These are phyloP conservation scores for Coniochaeta sp. DNA, from an alignment of 2,329 filamentous ascomycete species.

Conservation along the genomic window DNA sequence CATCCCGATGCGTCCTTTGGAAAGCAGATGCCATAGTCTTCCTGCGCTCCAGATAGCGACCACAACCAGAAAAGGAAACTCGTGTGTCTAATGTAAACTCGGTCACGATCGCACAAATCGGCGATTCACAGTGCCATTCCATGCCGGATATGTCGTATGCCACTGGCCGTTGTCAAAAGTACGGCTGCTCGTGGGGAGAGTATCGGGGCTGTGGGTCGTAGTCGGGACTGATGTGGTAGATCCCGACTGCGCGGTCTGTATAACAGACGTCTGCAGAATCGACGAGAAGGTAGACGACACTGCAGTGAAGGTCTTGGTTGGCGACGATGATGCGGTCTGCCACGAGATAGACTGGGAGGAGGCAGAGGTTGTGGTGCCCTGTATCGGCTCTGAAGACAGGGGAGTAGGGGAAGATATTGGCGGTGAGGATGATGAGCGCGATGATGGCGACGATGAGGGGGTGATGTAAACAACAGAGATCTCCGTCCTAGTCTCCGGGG, in stretches of 20 bases:
- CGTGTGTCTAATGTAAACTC: not conserved
- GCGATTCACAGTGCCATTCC: constrained; percentile 28
- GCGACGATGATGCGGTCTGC: constrained; percentile 7
- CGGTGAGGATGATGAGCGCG: constrained; percentile 1
- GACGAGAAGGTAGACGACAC: not conserved
- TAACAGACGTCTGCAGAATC: not conserved
- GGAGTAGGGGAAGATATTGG: not conserved
- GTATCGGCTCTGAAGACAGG: not conserved
- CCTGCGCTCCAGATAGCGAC: not conserved
- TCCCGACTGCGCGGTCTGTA: not conserved
- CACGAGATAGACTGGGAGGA: constrained; percentile 6
- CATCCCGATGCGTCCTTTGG: not conserved
- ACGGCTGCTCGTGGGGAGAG: not conserved
- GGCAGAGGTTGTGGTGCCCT: constrained; percentile 1
- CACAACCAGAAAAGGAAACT: not conserved
- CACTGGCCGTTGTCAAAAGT: constrained; percentile 35
- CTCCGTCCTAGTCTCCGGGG: constrained; percentile 5
- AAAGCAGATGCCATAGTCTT: not conserved
- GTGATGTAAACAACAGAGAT: constrained; percentile 8
- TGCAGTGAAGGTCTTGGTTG: constrained; percentile 6
- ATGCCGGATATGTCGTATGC: constrained; percentile 37
- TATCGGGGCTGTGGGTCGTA: constrained; percentile 14
- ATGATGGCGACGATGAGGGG: not conserved
- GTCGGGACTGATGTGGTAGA: not conserved
- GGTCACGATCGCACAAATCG: not conserved